Conservation (phyloP, 345 rosid species). For the Gossypium stocksii region DNA sequence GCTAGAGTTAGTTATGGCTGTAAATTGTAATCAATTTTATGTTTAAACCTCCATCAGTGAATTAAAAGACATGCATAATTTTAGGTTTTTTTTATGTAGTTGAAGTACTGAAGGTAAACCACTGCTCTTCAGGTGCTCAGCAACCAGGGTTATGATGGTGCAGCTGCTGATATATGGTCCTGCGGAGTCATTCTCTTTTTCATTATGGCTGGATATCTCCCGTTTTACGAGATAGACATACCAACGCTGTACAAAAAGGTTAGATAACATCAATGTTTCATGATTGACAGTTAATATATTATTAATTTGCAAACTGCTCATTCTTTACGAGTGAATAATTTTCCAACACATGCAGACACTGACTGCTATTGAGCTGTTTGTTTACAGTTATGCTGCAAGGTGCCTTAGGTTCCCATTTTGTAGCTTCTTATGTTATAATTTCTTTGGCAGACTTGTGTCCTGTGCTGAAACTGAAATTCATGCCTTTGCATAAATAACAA, state of each 20-base stretch:
- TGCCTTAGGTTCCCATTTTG: background rate
- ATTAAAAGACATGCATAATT: background rate
- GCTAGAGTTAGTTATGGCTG: background rate
- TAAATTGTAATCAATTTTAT: background rate
- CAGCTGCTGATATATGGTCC: slow-evolving; percentile 93
- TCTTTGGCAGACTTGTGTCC: background rate
- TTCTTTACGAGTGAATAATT: background rate
- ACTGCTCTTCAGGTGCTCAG: slow-evolving; percentile 46
- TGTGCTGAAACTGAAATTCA: background rate
- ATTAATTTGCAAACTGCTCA: background rate
- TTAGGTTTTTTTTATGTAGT: background rate
- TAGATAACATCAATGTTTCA: slow-evolving; percentile 16
- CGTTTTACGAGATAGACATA: slow-evolving; percentile 75
- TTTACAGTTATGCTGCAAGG: background rate
- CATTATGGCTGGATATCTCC: slow-evolving; percentile 82
- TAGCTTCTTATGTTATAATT: background rate
- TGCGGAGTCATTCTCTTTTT: slow-evolving; percentile 91
- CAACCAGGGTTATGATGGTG: slow-evolving; percentile 74
- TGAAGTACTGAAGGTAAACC: slow-evolving; percentile 9
- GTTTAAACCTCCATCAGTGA: background rate
- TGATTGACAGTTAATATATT: slow-evolving; percentile 5
- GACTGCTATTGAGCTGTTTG: background rate
- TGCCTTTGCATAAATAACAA: background rate
- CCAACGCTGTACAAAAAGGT: slow-evolving; percentile 74
- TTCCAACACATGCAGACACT: background rate